Evolutionary conservation across 2,329 filamentous ascomycete species (phyloP).

Genomic region (Phialophora verrucosa): DNA sequence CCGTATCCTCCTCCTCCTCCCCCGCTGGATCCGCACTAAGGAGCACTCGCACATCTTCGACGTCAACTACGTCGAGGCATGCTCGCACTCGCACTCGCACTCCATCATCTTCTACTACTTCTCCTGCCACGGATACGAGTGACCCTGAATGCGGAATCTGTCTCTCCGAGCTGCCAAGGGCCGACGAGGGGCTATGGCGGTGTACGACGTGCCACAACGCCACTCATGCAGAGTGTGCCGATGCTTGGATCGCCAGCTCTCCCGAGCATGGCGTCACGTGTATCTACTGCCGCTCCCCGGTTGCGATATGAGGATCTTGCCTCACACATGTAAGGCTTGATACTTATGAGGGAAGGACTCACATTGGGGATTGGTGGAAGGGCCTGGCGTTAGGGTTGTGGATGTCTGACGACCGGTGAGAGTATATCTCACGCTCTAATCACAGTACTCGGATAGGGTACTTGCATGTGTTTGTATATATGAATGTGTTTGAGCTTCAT

Average conservation of each 20-base stretch:
- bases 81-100: not conserved
- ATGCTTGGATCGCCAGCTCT: conserved; percentile 13
- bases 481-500: not conserved
- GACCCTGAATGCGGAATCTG: not conserved
- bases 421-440: not conserved
- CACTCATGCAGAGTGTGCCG: conserved; percentile 16
- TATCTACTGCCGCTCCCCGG: not conserved
- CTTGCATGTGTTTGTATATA: not conserved
- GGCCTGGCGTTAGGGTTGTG: too few species aligned
- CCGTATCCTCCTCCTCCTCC: not conserved
- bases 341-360: not conserved
- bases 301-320: not conserved
- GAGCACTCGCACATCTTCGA: not conserved
- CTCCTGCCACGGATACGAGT: not conserved
- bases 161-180: not conserved
- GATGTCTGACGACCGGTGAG: not conserved
- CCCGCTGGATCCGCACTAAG: not conserved
- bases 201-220: conserved; percentile 1
- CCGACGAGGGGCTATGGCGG: not conserved
- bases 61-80: not conserved
- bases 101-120: not conserved
- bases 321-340: not conserved
- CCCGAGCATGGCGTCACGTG: not conserved
- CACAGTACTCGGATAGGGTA: not conserved
- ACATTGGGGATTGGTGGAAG: not conserved